Evolutionary conservation across 129 eudicot species (phyloP), one percentile per base, ranked within the genome.

Genomic region (Tagetes erecta): DNA sequence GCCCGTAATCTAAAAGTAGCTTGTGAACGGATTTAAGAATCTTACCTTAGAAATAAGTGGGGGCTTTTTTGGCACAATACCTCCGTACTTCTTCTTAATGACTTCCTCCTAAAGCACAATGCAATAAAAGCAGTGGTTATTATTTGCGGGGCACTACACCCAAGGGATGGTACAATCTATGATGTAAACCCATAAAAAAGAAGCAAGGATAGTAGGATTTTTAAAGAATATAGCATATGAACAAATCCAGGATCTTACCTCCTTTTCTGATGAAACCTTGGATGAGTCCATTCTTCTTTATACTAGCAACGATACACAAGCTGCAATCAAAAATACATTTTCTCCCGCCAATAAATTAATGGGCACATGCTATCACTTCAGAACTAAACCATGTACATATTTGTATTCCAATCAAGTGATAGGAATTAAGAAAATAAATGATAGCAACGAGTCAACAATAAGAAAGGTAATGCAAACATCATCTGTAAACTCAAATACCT

Each of bases 11-110:
- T n/a, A 65, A 8, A 41, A 66, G 57, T 55, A 71, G 73, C 8
- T 2, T 14, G 62, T 46, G 10, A 66, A 62, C 12, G 67, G 67
- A 12, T 36, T 62, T 35, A 81, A 31, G 7, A 49, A 36, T 27
- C 64, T n/a, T 78, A 94, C 98, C 91, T 94, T 94, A 63, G 96
- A 90, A 77, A 90, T 94, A 62, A 94, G 92, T 70, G 98, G 98
- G 59, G 88, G 87, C 80, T 88, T 94, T 86, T 91, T 94, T 40
- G 98, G 98, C 64, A 88, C 70, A 8, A 94, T 81, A 57, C 98
- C 98, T 67, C 98, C 98, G 52, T 94, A 94, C 84, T 94, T 94
- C 67, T 83, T 94, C 85, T 86, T 86, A 8, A 90, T 7, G 71
- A 73, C 87, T 75, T 77, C 97, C 88, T 90, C 98, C 98, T 94